These are phyloP conservation scores for Plantago elongata DNA, from an alignment of 257 asterid species.

Conservation along the genomic window DNA sequence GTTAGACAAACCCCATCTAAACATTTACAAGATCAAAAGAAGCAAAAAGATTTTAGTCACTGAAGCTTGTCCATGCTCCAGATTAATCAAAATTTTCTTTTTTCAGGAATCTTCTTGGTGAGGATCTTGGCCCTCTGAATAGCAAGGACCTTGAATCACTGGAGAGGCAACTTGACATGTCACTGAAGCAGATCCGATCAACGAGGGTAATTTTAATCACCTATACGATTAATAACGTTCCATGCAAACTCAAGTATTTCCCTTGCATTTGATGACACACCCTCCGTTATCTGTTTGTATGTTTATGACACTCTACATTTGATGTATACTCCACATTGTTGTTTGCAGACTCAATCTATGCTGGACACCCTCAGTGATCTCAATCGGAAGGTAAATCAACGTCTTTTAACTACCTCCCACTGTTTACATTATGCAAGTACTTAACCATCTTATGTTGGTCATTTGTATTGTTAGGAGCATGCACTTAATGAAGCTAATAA, in stretches of 20 bases:
- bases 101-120: conserved; percentile 87
- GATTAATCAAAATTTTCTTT: not conserved
- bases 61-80: not conserved
- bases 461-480: conserved; percentile 56
- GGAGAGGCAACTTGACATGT: conserved; percentile 90
- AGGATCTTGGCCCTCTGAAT: conserved; percentile 92
- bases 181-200: conserved; percentile 92
- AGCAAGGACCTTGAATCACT: conserved; percentile 96
- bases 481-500: conserved; percentile 90
- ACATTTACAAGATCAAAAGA: not conserved
- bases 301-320: too few relatives aligned
- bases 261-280: too few relatives aligned
- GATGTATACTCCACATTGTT: not conserved
- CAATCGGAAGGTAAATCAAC: conserved; percentile 64
- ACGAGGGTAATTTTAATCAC: conserved; percentile 51
- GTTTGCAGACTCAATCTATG: conserved; percentile 84
- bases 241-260: too few relatives aligned
- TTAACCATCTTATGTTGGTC: conserved; percentile 12
- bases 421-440: not conserved
- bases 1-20: not conserved
- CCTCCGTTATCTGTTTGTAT: too few relatives aligned
- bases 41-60: not conserved
- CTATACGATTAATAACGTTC: not conserved
- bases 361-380: conserved; percentile 91
- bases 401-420: not conserved